A percentile compares a stretch with the other conserved stretches of the same genome.
Evolutionary conservation across 129 eudicot genomes (phyloP).

Genomic region (Arctium lappa): DNA sequence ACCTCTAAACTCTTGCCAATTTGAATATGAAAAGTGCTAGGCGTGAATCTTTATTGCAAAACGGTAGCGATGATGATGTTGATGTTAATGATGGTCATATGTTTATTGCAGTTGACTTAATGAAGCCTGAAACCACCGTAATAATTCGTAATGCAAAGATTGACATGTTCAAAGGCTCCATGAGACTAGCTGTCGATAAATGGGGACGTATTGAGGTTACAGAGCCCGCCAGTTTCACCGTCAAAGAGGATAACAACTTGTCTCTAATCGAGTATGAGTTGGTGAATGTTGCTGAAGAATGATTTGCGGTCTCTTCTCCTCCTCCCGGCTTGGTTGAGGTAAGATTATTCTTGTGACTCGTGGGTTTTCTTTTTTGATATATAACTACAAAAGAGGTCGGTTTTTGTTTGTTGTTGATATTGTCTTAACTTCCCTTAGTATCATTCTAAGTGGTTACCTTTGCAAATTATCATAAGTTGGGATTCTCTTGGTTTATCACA

Average conservation of each 20-base stretch:
- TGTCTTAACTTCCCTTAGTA: background rate
- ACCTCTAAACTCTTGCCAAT: background rate
- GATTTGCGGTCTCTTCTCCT: slow-evolving; percentile 10
- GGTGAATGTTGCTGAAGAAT: slow-evolving; percentile 65
- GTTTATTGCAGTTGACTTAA: slow-evolving; percentile 52
- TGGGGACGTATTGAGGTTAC: slow-evolving; percentile 68
- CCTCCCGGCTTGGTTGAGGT: background rate
- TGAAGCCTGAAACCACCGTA: slow-evolving; percentile 59
- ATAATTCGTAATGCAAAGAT: slow-evolving; percentile 62
- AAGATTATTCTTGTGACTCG: slow-evolving; percentile 3
- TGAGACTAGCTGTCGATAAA: slow-evolving; percentile 68
- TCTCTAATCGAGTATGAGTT: slow-evolving; percentile 64
- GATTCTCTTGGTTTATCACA: background rate
- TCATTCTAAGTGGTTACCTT: slow-evolving; percentile 17
- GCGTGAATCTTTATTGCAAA: background rate
- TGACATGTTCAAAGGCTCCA: slow-evolving; percentile 70
- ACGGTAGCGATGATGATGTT: background rate
- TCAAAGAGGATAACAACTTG: slow-evolving; percentile 67
- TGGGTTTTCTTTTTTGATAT: background rate
- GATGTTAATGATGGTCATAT: background rate
- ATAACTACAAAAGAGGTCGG: slow-evolving; percentile 8
- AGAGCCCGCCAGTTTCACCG: slow-evolving; percentile 52
- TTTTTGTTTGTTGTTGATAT: slow-evolving; percentile 16
- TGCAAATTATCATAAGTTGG: slow-evolving; percentile 2
- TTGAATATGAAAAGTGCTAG: background rate